phyloP scores from a whole-genome alignment of 1,284 basidiomycete species.

The Exsudoporus floridanus region DNA sequence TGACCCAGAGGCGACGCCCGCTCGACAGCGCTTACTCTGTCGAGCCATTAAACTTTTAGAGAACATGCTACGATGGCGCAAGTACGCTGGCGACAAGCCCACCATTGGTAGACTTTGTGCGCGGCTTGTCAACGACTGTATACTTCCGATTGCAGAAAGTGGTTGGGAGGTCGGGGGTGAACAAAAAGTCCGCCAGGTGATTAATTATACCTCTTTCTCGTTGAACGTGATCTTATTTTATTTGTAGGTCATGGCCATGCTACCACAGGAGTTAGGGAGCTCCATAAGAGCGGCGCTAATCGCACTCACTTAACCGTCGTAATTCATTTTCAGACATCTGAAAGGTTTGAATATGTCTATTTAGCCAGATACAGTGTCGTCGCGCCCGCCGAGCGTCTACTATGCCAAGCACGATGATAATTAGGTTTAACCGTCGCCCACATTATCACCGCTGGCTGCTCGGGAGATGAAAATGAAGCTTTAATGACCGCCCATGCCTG shows the following conservation, averaged over 20 bases:
- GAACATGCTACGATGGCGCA: constrained; percentile 76
- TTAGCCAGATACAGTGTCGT: neutral
- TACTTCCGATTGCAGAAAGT: constrained; percentile 68
- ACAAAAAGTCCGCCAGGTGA: constrained; percentile 64
- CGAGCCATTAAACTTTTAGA: constrained; percentile 72
- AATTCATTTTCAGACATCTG: constrained; percentile 7
- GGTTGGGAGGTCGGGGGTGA: constrained; percentile 91
- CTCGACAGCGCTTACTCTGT: constrained; percentile 69
- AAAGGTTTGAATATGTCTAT: constrained; percentile 5
- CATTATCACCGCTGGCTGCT: constrained; percentile 40
- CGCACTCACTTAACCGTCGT: constrained; percentile 6
- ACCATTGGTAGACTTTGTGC: constrained; percentile 57
- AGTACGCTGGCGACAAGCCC: constrained; percentile 64
- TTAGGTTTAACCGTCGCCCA: constrained; percentile 28
- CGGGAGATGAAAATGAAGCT: constrained; percentile 50
- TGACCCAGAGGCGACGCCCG: constrained; percentile 73
- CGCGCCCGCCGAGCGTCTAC: constrained; percentile 10
- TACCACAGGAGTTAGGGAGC: constrained; percentile 45
- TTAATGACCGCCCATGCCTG: constrained; percentile 43
- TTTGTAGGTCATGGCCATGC: constrained; percentile 42
- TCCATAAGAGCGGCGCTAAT: constrained; percentile 20
- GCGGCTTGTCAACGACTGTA: constrained; percentile 57
- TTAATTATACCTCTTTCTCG: constrained; percentile 2
- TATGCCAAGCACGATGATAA: constrained; percentile 30
- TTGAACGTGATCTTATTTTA: constrained; percentile 7